phyloP scores from a whole-genome alignment of 768 basidiomycete genomes.

The Leccinum truebloodii region DNA sequence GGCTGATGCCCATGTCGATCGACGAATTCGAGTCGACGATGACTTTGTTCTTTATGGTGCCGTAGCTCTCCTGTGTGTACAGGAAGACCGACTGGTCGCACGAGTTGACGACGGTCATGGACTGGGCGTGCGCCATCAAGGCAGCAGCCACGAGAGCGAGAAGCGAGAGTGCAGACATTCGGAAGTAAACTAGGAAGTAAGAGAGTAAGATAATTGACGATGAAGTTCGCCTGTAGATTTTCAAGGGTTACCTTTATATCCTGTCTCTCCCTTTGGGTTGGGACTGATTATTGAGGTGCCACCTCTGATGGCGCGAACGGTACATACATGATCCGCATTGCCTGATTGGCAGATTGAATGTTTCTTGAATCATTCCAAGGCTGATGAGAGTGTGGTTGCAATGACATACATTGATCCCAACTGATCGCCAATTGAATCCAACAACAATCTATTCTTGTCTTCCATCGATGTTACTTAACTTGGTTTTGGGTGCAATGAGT shows the following conservation, averaged over 20 bases:
- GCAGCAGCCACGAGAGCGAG: constrained; percentile 8
- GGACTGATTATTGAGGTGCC: not conserved
- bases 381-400: not conserved
- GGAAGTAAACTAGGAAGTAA: not conserved
- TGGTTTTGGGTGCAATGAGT: not conserved
- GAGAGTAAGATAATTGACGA: not conserved
- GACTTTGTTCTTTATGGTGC: constrained; percentile 23
- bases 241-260: not conserved
- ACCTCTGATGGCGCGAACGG: not conserved
- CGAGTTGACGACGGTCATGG: constrained; percentile 24
- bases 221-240: not conserved
- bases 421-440: not conserved
- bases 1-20: constrained; percentile 18
- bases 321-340: not conserved
- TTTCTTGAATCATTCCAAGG: not conserved
- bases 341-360: not conserved
- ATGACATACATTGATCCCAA: not conserved
- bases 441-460: not conserved
- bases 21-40: constrained; percentile 13
- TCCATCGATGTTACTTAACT: not conserved
- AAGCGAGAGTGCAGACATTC: constrained; percentile 10
- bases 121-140: constrained; percentile 16
- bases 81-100: constrained; percentile 25
- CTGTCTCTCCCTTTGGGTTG: not conserved
- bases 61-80: constrained; percentile 25